phyloP scores from a whole-genome alignment of 2,329 filamentous ascomycete genomes.

The Ilyonectria destructans region DNA sequence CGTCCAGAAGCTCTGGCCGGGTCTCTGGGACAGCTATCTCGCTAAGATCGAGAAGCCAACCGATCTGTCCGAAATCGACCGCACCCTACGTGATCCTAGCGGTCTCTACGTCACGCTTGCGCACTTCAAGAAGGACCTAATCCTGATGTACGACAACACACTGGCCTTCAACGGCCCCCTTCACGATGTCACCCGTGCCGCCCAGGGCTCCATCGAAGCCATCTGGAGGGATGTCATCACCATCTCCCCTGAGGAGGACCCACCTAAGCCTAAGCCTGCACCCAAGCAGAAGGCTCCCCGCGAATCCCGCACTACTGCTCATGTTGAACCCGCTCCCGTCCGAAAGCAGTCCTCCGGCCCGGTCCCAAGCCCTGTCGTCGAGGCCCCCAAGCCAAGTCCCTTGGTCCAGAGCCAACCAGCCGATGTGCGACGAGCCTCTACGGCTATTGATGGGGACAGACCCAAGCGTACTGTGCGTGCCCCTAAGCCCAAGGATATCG shows the following conservation, averaged over 20 bases:
- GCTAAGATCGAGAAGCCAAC: constrained; percentile 83
- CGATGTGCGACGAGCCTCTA: constrained; percentile 81
- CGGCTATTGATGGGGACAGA: constrained; percentile 81
- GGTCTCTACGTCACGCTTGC: constrained; percentile 77
- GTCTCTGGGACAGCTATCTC: constrained; percentile 81
- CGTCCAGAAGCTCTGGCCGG: constrained; percentile 83
- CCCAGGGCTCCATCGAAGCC: constrained; percentile 70
- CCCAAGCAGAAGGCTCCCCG: constrained; percentile 59
- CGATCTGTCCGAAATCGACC: constrained; percentile 88
- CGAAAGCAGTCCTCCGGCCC: constrained; percentile 53
- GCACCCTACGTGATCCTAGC: constrained; percentile 79
- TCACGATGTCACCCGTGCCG: constrained; percentile 79
- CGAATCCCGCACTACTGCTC: constrained; percentile 51
- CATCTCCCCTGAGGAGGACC: constrained; percentile 66
- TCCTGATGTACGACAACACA: constrained; percentile 85
- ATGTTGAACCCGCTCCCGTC: constrained; percentile 42
- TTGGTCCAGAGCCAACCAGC: constrained; percentile 41
- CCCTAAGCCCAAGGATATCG: constrained; percentile 91
- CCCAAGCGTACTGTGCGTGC: constrained; percentile 96
- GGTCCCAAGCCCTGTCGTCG: constrained; percentile 49
- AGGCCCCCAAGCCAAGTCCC: constrained; percentile 40
- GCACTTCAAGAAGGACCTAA: constrained; percentile 82
- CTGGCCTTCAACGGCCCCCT: constrained; percentile 85
- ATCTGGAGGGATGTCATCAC: constrained; percentile 65
- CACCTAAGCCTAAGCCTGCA: constrained; percentile 69